Percentiles rank a stretch among this genome's conserved stretches.
Evolutionary conservation across 2,329 filamentous ascomycete species (phyloP).

Genomic region (Ceratocystis ficicola): DNA sequence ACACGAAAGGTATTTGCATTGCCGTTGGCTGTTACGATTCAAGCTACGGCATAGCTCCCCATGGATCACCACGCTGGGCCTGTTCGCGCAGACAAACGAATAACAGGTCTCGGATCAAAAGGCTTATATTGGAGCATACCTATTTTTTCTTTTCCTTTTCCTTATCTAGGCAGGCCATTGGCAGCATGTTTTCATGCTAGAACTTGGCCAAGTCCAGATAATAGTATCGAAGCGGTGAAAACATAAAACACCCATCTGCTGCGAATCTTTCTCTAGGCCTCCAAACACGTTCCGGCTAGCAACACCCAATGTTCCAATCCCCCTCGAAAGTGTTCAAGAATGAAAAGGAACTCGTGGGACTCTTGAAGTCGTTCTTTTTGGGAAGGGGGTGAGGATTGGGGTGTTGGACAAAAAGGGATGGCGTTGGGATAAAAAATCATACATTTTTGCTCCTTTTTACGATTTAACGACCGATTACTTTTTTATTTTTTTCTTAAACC

Average conservation of each 20-base stretch:
- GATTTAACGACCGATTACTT: constrained; percentile 21
- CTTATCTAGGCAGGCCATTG: constrained; percentile 14
- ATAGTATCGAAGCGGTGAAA: constrained; percentile 23
- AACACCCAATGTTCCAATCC: constrained; percentile 30
- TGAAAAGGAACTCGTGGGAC: background rate
- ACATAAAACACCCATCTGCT: constrained; percentile 20
- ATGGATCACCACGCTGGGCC: too few species aligned
- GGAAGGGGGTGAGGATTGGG: background rate
- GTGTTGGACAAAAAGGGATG: constrained; percentile 14
- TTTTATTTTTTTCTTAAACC: constrained; percentile 22
- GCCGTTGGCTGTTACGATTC: too few species aligned
- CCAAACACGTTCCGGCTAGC: constrained; percentile 25
- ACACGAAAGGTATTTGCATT: too few species aligned
- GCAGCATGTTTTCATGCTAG: background rate
- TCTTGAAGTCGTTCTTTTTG: constrained; percentile 13
- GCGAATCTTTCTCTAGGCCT: background rate
- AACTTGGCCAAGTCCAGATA: background rate
- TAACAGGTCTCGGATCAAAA: too few species aligned
- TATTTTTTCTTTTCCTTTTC: constrained; percentile 24
- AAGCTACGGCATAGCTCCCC: too few species aligned
- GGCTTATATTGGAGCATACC: too few species aligned
- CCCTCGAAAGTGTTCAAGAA: constrained; percentile 26
- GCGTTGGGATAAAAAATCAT: constrained; percentile 3
- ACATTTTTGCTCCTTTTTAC: constrained; percentile 5
- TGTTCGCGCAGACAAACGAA: background rate